phyloP scores from a whole-genome alignment of 1,284 basidiomycete species.

The Cryptococcus sp. region DNA sequence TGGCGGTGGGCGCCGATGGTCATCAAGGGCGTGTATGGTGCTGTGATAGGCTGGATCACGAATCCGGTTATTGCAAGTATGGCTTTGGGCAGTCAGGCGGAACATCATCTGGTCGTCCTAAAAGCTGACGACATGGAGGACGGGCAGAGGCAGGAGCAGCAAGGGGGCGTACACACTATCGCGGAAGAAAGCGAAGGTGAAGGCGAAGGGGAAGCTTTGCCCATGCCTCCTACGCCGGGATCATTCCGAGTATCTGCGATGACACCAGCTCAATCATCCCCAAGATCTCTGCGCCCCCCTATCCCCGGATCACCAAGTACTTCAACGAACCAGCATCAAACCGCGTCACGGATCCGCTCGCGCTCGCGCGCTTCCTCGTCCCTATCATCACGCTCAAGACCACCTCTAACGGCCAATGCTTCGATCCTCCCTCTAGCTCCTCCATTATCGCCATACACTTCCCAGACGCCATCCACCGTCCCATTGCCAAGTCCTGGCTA shows the following conservation, averaged over 20 bases:
- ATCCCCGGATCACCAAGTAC: not conserved
- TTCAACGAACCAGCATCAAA: no score
- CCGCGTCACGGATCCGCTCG: not conserved
- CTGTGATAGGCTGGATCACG: slow-evolving; percentile 51
- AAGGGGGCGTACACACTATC: slow-evolving; percentile 7
- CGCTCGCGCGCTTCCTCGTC: not conserved
- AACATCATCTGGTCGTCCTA: slow-evolving; percentile 48
- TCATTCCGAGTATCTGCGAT: not conserved
- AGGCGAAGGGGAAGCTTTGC: slow-evolving; percentile 23
- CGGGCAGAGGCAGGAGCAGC: not conserved
- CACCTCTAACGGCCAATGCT: not conserved
- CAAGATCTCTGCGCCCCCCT: not conserved
- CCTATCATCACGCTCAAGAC: not conserved
- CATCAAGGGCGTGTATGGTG: slow-evolving; percentile 52
- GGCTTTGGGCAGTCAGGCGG: slow-evolving; percentile 52
- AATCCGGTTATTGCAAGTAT: slow-evolving; percentile 52
- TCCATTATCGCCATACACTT: slow-evolving; percentile 7
- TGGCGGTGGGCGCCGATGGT: slow-evolving; percentile 52
- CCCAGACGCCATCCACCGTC: not conserved
- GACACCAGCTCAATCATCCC: not conserved
- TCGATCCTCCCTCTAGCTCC: not conserved
- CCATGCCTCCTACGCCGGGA: slow-evolving; percentile 3
- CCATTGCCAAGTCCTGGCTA: slow-evolving; percentile 1
- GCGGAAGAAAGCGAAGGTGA: slow-evolving; percentile 17
- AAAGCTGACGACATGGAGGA: slow-evolving; percentile 18